Evolutionary conservation across 164 flowering plant species (phyloP), one percentile per base, ranked within the genome.

Genomic region (Nymphaea colorata): DNA sequence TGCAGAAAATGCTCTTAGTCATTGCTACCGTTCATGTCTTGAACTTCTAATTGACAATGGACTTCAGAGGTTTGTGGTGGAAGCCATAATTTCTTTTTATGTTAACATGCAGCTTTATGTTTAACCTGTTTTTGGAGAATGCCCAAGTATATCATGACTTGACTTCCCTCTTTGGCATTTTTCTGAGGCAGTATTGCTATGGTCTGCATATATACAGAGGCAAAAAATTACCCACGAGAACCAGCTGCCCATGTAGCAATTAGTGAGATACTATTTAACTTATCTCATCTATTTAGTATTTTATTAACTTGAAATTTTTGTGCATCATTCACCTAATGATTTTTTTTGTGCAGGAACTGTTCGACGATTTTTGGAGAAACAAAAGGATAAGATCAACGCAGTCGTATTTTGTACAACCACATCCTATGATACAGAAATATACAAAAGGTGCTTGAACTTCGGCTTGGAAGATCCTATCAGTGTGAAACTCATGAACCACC

Each of bases 181-280:
- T 41, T 47, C 74, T 15, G 67, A 18, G 85, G 87, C 91, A 95
- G 99, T 81, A 92, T 95, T 85, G 97, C 99, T 7, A 79, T 85
- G 81, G 97, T 94, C 41, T 95, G 99, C 75, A 87, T 95, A 75
- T 95, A 95, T 73, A 90, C 96, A 36, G 98, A 95, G 74, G 79
- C 97, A 14, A 92, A 92, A 76, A 92, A 87, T 76, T 95, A 92
- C 80, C 99, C 99, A 42, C 98, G 98, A 69, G 99, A 95, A 72
- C 99, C 98, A 44, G 99, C 98, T 75, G 99, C 99, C 51, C 98
- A 92, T 83, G 98, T 95, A 55, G 98, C 99, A 61, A 95, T 95
- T 76, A 86, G 99, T 95, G 70, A 88, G 95, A 72, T 70, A 70
- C 69, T 74, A 61, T 60, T 47, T n/a, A n/a, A 42, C 43, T 64